Base-by-base conservation (phyloP, 805 yeast genomes). In the Tetrapisispora phaffii region DNA sequence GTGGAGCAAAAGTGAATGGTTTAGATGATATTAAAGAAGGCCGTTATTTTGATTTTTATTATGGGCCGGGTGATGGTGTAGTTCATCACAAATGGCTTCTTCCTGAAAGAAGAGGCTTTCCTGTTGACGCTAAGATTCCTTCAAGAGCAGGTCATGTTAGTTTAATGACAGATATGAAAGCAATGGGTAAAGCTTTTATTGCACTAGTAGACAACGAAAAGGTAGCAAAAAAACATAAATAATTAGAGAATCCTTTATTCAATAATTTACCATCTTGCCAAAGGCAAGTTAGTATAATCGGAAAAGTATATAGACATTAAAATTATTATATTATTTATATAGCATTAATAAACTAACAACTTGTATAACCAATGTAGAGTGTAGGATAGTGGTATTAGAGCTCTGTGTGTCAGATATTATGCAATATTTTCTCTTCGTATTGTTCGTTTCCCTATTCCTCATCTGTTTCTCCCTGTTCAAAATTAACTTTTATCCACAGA, bases 31-130 rank as follows among this genome's bases (percentile, higher is more conserved):
- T 89, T 47, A 72, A 67, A 46, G 71, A 74, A 34, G 96, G 95
- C 3, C 74, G 77, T 50, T 88, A 84, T 65, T 78, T 74, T 50
- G 81, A 85, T 54, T 82, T 86, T 54, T 77, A 74, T 54, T 88
- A 85, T 56, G 95, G 95, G 0, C 85, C 86, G 4, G 97, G 97
- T 15, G 97, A 89, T 61, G 97, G 97, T 36, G 96, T 89, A 17
- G 86, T 86, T 1, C 85, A 85, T 62, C 85, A 82, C 52, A 76
- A 76, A 50, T 82, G 88, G 83, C 64, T 85, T 41, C 76, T 88
- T 76, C 97, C 96, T 0, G 85, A 82, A 51, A 66, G 66, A 35
- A 72, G 73, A 50, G 94, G 90, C 0, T 87, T 83, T 56, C 79
- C 82, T 3, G 74, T 85, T 2, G 84, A 73, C 13, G 89, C 82